Conservation (phyloP, 352 stramenopile species). For the Blastocystis sp. region DNA sequence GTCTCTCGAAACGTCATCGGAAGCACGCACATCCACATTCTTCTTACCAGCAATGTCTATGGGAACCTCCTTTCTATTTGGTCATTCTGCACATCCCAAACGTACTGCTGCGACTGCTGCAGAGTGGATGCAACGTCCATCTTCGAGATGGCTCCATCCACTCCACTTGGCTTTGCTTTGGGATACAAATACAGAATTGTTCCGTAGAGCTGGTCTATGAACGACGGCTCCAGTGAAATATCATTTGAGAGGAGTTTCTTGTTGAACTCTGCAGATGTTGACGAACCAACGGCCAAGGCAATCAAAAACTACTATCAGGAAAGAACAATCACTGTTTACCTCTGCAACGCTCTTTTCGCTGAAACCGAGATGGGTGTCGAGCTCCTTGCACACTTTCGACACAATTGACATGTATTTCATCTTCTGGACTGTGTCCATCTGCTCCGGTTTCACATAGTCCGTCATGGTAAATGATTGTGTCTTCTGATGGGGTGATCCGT, state of each 20-base stretch:
- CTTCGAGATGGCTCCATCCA: neutral
- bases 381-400: constrained; percentile 55
- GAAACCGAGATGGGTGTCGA: constrained; percentile 43
- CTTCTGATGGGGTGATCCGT: no score
- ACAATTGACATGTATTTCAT: constrained; percentile 55
- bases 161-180: neutral
- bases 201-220: neutral
- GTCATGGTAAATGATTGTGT: constrained; percentile 9
- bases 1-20: neutral
- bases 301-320: constrained; percentile 50
- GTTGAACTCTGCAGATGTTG: neutral
- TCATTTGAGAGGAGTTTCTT: neutral
- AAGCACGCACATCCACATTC: no score
- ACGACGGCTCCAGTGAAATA: neutral
- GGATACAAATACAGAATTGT: constrained; percentile 44
- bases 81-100: no score
- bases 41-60: no score
- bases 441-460: constrained; percentile 2
- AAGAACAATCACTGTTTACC: neutral
- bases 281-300: neutral
- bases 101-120: no score
- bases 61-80: no score
- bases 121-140: neutral
- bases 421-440: constrained; percentile 56
- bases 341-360: constrained; percentile 55